A percentile compares a stretch with the other conserved stretches of the same genome.
Evolutionary conservation across 1,284 basidiomycete species (phyloP).

Genomic region (Porogramme epimiltina): DNA sequence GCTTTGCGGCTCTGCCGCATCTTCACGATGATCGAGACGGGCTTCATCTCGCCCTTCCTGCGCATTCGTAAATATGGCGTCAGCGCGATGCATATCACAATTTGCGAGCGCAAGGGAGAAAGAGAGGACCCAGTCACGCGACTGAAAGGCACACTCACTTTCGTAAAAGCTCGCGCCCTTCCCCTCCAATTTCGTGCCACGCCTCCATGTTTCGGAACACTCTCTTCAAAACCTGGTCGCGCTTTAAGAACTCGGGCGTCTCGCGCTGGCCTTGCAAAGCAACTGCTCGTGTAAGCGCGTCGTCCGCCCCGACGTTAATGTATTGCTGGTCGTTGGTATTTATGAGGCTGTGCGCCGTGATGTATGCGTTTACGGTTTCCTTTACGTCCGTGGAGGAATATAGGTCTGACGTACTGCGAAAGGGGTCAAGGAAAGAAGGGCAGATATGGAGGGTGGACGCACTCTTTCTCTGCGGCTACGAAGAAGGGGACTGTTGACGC

Average conservation of each 20-base stretch:
- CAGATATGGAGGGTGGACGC: conserved; percentile 23
- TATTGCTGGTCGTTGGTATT: conserved; percentile 69
- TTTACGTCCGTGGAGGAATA: conserved; percentile 62
- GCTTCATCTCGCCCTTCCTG: conserved; percentile 77
- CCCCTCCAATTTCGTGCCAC: conserved; percentile 64
- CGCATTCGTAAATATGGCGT: background rate
- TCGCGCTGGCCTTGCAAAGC: conserved; percentile 44
- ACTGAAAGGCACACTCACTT: conserved; percentile 46
- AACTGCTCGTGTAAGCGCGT: conserved; percentile 49
- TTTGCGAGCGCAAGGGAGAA: background rate
- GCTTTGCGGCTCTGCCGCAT: conserved; percentile 74
- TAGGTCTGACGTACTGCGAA: conserved; percentile 48
- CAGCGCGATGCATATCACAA: background rate
- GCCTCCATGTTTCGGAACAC: conserved; percentile 68
- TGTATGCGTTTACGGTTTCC: conserved; percentile 61
- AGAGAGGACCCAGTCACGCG: background rate
- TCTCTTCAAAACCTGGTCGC: conserved; percentile 66
- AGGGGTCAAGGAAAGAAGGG: conserved; percentile 6
- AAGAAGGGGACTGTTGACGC: conserved; percentile 59
- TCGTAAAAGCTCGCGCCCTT: conserved; percentile 50
- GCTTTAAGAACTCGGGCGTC: conserved; percentile 58
- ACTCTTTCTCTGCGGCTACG: conserved; percentile 60
- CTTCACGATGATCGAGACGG: conserved; percentile 71
- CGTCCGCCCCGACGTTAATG: conserved; percentile 64
- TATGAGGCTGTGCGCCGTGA: conserved; percentile 60